Evolutionary conservation across 805 yeast species (phyloP), one percentile per base, ranked within the genome.

Genomic region (Ogataea paraovalis): DNA sequence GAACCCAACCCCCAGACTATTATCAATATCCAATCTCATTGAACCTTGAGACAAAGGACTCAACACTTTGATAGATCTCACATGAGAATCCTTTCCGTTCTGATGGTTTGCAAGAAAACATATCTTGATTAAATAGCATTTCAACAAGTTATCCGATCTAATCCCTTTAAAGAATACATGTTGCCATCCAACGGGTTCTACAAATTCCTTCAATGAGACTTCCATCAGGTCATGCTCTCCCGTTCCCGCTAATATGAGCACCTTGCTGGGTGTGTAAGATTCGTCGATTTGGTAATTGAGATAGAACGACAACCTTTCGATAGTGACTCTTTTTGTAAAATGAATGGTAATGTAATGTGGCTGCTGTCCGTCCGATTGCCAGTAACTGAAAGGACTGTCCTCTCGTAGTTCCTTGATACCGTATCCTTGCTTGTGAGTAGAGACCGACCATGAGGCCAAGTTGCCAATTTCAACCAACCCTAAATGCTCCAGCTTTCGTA

Each of bases 341-440:
- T 82, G 90, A 2, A 89, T 77, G 41, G 86, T 86, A 5, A 94
- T 70, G 23, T 70, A 72, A 67, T 94, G 99, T 0, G 98, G 99
- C 56, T 85, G 88, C 12, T 77, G 74, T 0, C 97, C 99, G 61
- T 94, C 99, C 40, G 95, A 85, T 65, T 94, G 99, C 99, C 99
- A 94, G 63, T 74, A 92, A 1, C 82, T 68, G 25, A 75, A 73
- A 0, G 92, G 86, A 3, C 82, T 74, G 56, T 85, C 90, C 44
- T 87, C 87, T 27, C 94, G 69, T 6, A 92, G 71, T 56, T 83
- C 83, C n/a, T 69, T 69, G 19, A 88, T 74, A 0, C 94, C 94
- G 56, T 72, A 82, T 0, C 89, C 94, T 9, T 75, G 75, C 57
- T 91, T 92, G 58, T 47, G 68, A 0, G 96, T 85, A 1, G 96